Evolutionary conservation across 805 yeast genomes (phyloP).

Genomic region (Ogataea trehalophila): DNA sequence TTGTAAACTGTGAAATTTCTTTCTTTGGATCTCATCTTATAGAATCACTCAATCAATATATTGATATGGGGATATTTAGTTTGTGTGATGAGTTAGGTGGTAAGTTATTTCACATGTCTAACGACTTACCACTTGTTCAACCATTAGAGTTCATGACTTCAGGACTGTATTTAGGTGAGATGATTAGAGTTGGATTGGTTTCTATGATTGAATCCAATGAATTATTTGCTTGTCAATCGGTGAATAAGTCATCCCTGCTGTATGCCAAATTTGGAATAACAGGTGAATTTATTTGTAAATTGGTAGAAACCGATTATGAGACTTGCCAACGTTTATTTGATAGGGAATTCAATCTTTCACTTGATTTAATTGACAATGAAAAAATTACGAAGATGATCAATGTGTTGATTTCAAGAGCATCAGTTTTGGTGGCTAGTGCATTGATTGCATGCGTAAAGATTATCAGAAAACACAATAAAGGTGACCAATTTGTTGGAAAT

Average conservation of each 20-base stretch:
- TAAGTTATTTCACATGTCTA: slow-evolving; percentile 24
- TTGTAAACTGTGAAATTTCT: slow-evolving; percentile 51
- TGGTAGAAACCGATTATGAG: slow-evolving; percentile 28
- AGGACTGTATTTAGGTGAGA: slow-evolving; percentile 54
- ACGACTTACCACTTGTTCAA: slow-evolving; percentile 37
- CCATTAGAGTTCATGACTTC: slow-evolving; percentile 53
- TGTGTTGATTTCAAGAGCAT: slow-evolving; percentile 39
- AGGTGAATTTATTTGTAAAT: slow-evolving; percentile 38
- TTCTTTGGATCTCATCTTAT: slow-evolving; percentile 43
- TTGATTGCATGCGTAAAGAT: slow-evolving; percentile 35
- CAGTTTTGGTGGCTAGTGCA: slow-evolving; percentile 38
- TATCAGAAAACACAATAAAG: slow-evolving; percentile 12
- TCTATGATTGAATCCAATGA: slow-evolving; percentile 27
- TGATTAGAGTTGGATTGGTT: slow-evolving; percentile 39
- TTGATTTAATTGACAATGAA: slow-evolving; percentile 5
- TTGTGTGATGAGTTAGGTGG: not conserved
- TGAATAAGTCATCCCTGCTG: not conserved
- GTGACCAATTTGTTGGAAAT: not conserved
- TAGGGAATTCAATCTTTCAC: not conserved
- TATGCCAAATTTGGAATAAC: slow-evolving; percentile 9
- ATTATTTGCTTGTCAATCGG: slow-evolving; percentile 4
- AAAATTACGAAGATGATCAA: slow-evolving; percentile 25
- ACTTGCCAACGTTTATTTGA: not conserved
- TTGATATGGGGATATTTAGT: slow-evolving; percentile 31
- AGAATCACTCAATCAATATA: slow-evolving; percentile 36